These are phyloP conservation scores for Linderniella brevidens DNA, from an alignment of 257 asterid genomes.

Conservation along the genomic window DNA sequence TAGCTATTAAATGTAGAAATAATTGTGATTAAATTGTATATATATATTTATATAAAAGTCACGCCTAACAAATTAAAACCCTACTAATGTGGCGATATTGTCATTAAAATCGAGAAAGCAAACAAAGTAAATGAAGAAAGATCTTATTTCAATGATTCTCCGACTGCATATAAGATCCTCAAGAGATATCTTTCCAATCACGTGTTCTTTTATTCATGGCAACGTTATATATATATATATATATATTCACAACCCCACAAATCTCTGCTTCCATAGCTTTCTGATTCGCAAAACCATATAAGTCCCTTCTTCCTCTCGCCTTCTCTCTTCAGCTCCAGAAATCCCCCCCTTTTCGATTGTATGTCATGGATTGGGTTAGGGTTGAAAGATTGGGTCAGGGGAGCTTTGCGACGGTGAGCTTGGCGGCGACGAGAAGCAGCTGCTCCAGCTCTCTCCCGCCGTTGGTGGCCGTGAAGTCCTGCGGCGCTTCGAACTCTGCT, in stretches of 20 bases:
- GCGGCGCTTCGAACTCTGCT: slow-evolving; percentile 24
- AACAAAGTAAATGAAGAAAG: slow-evolving; percentile 1
- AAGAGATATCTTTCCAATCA: slow-evolving; percentile 30
- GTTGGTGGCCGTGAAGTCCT: slow-evolving; percentile 64
- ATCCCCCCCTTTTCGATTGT: too few relatives aligned
- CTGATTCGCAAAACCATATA: too few relatives aligned
- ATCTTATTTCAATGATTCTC: slow-evolving; percentile 6
- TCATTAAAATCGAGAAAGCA: too few relatives aligned
- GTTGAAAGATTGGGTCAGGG: slow-evolving; percentile 62
- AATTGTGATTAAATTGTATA: too few relatives aligned
- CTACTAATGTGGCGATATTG: too few relatives aligned
- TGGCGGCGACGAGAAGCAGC: slow-evolving; percentile 26
- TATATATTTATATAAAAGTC: too few relatives aligned
- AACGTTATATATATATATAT: neutral
- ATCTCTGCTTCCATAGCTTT: too few relatives aligned
- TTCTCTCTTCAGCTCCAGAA: too few relatives aligned
- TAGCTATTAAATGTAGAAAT: too few relatives aligned
- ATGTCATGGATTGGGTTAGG: slow-evolving; percentile 66
- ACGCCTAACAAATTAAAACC: too few relatives aligned
- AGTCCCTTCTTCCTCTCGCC: too few relatives aligned
- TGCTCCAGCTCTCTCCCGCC: slow-evolving; percentile 14
- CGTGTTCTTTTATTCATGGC: slow-evolving; percentile 37
- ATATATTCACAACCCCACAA: too few relatives aligned
- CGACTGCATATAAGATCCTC: slow-evolving; percentile 13
- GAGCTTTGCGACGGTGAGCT: slow-evolving; percentile 56